A percentile compares a stretch with the other conserved stretches of the same genome.
These are phyloP conservation scores for Yamadazyma philogaea DNA, from an alignment of 805 yeast genomes.

Conservation along the genomic window DNA sequence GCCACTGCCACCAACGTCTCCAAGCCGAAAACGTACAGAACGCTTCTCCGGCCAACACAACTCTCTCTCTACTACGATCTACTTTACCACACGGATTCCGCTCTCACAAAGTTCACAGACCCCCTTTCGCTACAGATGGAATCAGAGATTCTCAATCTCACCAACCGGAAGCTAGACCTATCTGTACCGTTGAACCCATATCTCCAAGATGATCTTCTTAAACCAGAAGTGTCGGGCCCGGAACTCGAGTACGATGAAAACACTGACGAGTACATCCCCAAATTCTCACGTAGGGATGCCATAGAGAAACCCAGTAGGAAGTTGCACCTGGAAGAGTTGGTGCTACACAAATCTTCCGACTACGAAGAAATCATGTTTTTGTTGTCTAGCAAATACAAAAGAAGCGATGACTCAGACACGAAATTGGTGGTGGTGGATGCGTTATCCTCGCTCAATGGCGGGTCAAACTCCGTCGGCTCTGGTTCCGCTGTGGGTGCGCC, in stretches of 20 bases:
- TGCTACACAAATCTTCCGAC: conserved; percentile 66
- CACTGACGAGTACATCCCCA: conserved; percentile 29
- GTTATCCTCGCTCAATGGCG: conserved; percentile 19
- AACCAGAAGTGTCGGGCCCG: conserved; percentile 50
- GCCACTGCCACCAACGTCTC: conserved; percentile 1
- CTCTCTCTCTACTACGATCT: conserved; percentile 81
- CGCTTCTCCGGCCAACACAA: conserved; percentile 77
- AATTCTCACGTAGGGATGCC: conserved; percentile 32
- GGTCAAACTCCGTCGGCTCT: conserved; percentile 24
- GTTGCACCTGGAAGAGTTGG: conserved; percentile 41
- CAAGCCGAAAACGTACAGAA: conserved; percentile 71
- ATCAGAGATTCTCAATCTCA: conserved; percentile 76
- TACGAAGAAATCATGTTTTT: conserved; percentile 84
- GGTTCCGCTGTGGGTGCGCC: conserved; percentile 17
- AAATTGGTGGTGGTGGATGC: conserved; percentile 39
- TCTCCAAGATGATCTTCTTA: conserved; percentile 39
- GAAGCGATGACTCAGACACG: conserved; percentile 37
- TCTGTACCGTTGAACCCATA: conserved; percentile 73
- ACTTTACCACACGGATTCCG: conserved; percentile 74
- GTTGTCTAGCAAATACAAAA: conserved; percentile 37
- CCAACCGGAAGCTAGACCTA: conserved; percentile 74
- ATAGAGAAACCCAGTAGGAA: conserved; percentile 30
- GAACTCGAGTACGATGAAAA: conserved; percentile 41
- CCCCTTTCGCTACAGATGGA: conserved; percentile 77
- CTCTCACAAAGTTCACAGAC: conserved; percentile 75